Conservation (phyloP, 208 protist species). For the Acanthamoeba triangularis region DNA sequence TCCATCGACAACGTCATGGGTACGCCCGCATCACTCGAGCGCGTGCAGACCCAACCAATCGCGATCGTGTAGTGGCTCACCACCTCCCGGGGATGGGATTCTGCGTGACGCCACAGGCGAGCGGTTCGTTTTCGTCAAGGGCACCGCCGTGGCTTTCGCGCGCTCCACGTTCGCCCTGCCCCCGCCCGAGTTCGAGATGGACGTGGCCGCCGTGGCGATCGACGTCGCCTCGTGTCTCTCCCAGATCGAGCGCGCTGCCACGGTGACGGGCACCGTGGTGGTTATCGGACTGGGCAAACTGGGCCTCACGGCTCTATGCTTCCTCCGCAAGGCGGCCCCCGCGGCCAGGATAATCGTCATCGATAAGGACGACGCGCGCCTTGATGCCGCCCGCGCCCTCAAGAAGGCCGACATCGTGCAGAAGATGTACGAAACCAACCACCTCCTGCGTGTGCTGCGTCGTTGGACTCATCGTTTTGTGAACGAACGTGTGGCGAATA, state of each 20-base stretch:
- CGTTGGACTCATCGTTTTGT: not conserved
- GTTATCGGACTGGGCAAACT: constrained; percentile 43
- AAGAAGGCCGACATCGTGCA: constrained; percentile 64
- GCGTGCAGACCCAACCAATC: too few relatives aligned
- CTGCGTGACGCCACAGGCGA: not conserved
- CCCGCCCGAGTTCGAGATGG: constrained; percentile 24
- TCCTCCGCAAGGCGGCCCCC: constrained; percentile 39
- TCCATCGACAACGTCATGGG: constrained; percentile 5
- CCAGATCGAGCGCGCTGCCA: not conserved
- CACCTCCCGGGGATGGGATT: too few relatives aligned
- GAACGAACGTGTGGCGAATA: not conserved
- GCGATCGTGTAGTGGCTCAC: too few relatives aligned
- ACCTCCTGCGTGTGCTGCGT: not conserved
- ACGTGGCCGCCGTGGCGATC: constrained; percentile 38
- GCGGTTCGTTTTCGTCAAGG: constrained; percentile 16
- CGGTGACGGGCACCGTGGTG: not conserved
- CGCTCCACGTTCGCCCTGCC: constrained; percentile 1
- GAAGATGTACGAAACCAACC: constrained; percentile 7
- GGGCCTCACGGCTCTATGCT: constrained; percentile 31
- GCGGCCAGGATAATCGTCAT: not conserved
- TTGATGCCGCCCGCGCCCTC: constrained; percentile 24
- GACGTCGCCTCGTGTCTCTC: constrained; percentile 33
- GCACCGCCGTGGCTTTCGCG: constrained; percentile 23
- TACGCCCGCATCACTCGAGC: not conserved
- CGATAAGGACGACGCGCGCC: constrained; percentile 4